Conservation (phyloP, 1,284 basidiomycete genomes). For the Coniferiporia sulphurascens region DNA sequence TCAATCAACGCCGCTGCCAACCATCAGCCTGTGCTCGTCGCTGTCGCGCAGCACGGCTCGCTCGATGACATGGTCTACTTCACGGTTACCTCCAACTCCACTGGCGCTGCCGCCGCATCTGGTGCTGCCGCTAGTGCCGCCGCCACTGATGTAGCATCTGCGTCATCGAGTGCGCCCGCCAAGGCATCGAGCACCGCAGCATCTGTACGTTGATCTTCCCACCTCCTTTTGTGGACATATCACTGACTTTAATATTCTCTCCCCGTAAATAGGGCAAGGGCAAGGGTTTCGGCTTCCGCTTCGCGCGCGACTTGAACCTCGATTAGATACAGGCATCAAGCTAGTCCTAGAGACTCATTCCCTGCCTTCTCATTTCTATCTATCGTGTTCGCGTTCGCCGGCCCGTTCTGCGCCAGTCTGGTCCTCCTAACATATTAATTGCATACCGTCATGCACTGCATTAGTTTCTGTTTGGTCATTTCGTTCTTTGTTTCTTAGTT, state of each 20-base stretch:
- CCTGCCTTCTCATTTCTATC: neutral
- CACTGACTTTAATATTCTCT: too few species aligned
- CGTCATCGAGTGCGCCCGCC: conserved; percentile 19
- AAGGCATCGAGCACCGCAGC: conserved; percentile 12
- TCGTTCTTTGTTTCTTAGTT: neutral
- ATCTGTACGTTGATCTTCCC: neutral
- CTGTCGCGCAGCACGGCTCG: conserved; percentile 56
- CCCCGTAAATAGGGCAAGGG: neutral
- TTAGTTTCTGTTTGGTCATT: neutral
- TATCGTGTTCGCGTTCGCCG: neutral
- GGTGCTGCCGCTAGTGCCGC: conserved; percentile 9
- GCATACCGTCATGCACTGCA: neutral
- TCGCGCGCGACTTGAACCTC: conserved; percentile 16
- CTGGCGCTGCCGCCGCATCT: conserved; percentile 9
- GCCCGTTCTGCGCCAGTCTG: neutral
- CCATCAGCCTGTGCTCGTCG: conserved; percentile 61
- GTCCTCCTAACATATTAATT: neutral
- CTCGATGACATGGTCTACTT: conserved; percentile 58
- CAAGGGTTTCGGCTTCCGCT: conserved; percentile 14
- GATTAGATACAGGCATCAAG: neutral
- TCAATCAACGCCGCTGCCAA: conserved; percentile 57
- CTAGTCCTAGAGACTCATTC: neutral
- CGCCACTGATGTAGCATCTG: conserved; percentile 19
- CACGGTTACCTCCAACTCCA: conserved; percentile 22
- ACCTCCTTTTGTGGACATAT: conserved; percentile 9